Conservation (phyloP, 352 stramenopile species). For the Pythium volutum region DNA sequence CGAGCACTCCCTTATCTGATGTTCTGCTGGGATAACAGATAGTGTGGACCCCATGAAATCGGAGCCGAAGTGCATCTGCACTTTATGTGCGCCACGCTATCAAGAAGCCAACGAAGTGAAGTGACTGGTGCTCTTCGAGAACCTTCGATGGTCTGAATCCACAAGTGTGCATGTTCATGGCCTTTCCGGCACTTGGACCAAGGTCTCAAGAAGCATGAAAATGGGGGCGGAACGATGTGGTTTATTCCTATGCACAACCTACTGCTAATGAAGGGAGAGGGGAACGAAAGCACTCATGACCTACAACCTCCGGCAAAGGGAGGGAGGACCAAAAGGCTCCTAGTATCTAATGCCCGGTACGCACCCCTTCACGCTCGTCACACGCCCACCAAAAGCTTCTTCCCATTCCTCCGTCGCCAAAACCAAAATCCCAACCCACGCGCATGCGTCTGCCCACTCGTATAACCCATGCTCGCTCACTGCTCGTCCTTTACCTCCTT, state of each 20-base stretch:
- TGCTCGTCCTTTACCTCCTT: not conserved
- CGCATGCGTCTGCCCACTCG: not conserved
- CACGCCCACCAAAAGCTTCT: not conserved
- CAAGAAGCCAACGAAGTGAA: no score
- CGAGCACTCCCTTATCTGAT: no score
- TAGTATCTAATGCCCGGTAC: not conserved
- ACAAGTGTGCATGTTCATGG: no score
- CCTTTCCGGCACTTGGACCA: no score
- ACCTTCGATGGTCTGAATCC: no score
- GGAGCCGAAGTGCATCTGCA: no score
- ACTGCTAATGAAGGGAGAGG: constrained; percentile 9
- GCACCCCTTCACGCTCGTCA: not conserved
- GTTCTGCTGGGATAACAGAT: not conserved
- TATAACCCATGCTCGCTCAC: not conserved
- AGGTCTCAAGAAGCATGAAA: no score
- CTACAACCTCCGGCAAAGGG: constrained; percentile 9
- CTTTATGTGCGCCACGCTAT: no score
- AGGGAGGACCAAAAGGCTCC: constrained; percentile 7
- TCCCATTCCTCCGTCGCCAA: constrained; percentile 5
- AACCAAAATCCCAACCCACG: not conserved
- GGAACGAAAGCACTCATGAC: constrained; percentile 2
- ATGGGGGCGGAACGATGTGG: constrained; percentile 7
- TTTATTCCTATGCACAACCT: constrained; percentile 17
- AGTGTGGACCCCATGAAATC: not conserved
- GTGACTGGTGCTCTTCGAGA: no score